Conservation (phyloP, 345 rosid genomes). For the Eucalyptus cloeziana region DNA sequence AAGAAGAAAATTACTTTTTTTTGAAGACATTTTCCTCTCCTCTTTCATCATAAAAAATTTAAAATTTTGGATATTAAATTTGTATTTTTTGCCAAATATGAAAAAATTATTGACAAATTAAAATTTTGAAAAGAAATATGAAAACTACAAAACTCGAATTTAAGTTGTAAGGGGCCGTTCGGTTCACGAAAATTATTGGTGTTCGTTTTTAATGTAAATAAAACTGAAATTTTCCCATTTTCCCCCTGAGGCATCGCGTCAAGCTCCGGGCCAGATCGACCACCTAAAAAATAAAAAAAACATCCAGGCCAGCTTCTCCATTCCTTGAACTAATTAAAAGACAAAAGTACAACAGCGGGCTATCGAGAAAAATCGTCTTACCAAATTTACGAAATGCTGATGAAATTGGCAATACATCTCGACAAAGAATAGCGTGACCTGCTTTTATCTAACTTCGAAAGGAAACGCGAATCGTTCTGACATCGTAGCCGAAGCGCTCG, state of each 20-base stretch:
- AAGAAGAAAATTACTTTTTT: accelerated
- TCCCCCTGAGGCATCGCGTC: not conserved
- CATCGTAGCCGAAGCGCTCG: not conserved
- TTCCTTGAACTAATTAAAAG: not conserved
- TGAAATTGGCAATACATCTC: not conserved
- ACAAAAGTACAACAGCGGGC: not conserved
- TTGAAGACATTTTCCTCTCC: accelerated
- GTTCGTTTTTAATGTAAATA: too few relatives aligned
- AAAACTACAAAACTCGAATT: accelerated
- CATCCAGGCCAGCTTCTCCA: not conserved
- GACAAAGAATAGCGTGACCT: accelerated
- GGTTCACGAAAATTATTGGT: too few relatives aligned
- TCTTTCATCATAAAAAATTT: accelerated
- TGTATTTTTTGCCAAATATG: too few relatives aligned
- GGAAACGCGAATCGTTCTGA: not conserved
- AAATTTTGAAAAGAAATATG: too few relatives aligned
- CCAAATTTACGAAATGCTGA: not conserved
- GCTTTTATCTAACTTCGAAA: not conserved
- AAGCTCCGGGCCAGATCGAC: too few relatives aligned
- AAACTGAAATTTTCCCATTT: not conserved
- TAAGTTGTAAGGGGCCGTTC: accelerated
- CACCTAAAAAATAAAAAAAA: accelerated
- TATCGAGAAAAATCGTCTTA: not conserved
- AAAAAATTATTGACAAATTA: too few relatives aligned
- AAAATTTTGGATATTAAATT: too few relatives aligned